phyloP scores from a whole-genome alignment of 2,329 filamentous ascomycete species.

The Aspergillus jensenii region DNA sequence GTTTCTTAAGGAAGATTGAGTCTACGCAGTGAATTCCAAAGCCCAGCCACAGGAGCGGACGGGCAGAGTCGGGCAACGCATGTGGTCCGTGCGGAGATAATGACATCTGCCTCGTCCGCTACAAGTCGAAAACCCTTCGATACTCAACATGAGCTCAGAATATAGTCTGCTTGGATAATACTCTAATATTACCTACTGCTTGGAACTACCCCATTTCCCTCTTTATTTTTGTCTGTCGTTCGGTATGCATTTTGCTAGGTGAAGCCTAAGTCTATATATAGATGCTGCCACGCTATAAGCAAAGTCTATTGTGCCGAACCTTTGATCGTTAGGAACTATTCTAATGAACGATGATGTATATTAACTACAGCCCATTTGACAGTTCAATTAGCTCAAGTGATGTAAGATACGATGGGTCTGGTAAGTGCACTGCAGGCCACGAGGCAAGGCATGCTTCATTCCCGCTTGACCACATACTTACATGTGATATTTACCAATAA shows the following conservation, averaged over 20 bases:
- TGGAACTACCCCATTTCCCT: not conserved
- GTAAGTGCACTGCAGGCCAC: too few species aligned
- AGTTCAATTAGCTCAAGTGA: too few species aligned
- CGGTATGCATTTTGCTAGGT: not conserved
- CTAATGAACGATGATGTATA: too few species aligned
- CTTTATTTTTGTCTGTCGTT: not conserved
- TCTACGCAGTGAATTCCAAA: not conserved
- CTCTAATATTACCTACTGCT: not conserved
- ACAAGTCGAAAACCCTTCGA: not conserved
- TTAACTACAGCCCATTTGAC: too few species aligned
- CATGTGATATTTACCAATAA: too few species aligned
- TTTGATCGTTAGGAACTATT: too few species aligned
- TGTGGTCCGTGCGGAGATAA: constrained; percentile 8
- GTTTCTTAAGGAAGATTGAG: not conserved
- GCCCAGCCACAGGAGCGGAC: not conserved
- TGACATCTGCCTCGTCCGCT: not conserved
- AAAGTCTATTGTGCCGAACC: too few species aligned
- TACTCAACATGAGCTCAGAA: not conserved
- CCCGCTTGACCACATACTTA: too few species aligned
- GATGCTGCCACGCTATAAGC: too few species aligned
- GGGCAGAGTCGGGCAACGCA: constrained; percentile 1
- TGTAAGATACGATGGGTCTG: too few species aligned
- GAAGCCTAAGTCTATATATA: not conserved
- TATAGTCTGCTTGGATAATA: not conserved
- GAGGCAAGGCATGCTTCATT: too few species aligned